phyloP scores from a whole-genome alignment of 108 stramenopile species.

The Skeletonema tropicum region DNA sequence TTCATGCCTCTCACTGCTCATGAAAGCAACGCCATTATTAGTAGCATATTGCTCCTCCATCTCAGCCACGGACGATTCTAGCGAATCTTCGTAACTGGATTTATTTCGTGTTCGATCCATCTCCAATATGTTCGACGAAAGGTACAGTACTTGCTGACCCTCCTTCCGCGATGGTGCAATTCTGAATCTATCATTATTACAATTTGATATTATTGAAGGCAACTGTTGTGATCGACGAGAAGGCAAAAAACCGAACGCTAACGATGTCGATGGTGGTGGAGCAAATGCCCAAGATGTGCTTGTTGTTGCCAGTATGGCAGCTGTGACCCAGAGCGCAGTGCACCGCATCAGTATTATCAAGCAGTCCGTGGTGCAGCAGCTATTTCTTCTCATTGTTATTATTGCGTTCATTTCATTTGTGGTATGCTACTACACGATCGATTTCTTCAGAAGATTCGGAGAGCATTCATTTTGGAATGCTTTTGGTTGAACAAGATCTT shows the following conservation, averaged over 20 bases:
- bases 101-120: neutral
- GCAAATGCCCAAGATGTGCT: neutral
- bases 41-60: too few relatives aligned
- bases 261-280: neutral
- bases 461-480: neutral
- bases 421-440: neutral
- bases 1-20: neutral
- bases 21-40: neutral
- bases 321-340: neutral
- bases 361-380: neutral
- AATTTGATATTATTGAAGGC: neutral
- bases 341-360: neutral
- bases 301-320: neutral
- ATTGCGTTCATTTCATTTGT: neutral
- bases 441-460: neutral
- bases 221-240: neutral
- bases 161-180: neutral
- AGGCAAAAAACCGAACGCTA: slow-evolving; percentile 1
- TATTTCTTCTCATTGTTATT: neutral
- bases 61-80: neutral
- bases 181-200: neutral
- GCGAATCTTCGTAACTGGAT: neutral
- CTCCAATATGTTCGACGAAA: neutral
- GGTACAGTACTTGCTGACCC: neutral
- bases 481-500: neutral